These are phyloP conservation scores for Cladosporium cucumerinum DNA, from an alignment of 2,329 filamentous ascomycete species.

Conservation along the genomic window DNA sequence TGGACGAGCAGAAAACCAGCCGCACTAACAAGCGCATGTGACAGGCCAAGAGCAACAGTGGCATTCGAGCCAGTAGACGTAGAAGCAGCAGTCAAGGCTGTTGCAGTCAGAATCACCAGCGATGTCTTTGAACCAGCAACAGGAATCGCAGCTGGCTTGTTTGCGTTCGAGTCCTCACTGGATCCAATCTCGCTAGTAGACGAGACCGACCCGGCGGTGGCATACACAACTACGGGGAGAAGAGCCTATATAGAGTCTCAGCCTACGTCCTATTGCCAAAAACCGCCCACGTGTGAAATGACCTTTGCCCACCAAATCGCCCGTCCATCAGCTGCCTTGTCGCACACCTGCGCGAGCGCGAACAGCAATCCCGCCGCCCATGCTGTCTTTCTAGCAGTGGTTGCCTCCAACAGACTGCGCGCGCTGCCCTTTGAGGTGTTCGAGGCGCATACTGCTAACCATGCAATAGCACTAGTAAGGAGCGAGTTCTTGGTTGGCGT, in stretches of 20 bases:
- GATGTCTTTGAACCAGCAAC: slow-evolving; percentile 28
- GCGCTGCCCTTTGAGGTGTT: slow-evolving; percentile 33
- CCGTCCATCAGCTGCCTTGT: slow-evolving; percentile 43
- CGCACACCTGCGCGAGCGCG: slow-evolving; percentile 43
- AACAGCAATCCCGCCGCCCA: slow-evolving; percentile 44
- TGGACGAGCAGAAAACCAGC: slow-evolving; percentile 42
- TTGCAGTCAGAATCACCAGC: slow-evolving; percentile 35
- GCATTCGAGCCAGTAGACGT: slow-evolving; percentile 34
- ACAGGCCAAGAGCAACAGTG: slow-evolving; percentile 40
- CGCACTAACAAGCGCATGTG: slow-evolving; percentile 41
- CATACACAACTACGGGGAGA: slow-evolving; percentile 27
- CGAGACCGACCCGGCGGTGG: slow-evolving; percentile 5
- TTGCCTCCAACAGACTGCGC: slow-evolving; percentile 20
- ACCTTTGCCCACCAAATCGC: slow-evolving; percentile 48
- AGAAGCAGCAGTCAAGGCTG: slow-evolving; percentile 37
- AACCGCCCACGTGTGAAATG: slow-evolving; percentile 16
- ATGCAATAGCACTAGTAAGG: slow-evolving; percentile 43
- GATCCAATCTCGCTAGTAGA: slow-evolving; percentile 12
- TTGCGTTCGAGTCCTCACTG: slow-evolving; percentile 18
- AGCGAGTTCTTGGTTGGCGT: slow-evolving; percentile 41
- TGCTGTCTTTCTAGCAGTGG: slow-evolving; percentile 29
- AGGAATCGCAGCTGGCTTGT: slow-evolving; percentile 8
- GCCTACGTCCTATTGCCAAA: slow-evolving; percentile 20
- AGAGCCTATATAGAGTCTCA: slow-evolving; percentile 29
- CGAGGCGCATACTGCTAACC: slow-evolving; percentile 40